Base-by-base conservation (phyloP, 495 filamentous ascomycete genomes). In the Talaromyces trachyspermus region DNA sequence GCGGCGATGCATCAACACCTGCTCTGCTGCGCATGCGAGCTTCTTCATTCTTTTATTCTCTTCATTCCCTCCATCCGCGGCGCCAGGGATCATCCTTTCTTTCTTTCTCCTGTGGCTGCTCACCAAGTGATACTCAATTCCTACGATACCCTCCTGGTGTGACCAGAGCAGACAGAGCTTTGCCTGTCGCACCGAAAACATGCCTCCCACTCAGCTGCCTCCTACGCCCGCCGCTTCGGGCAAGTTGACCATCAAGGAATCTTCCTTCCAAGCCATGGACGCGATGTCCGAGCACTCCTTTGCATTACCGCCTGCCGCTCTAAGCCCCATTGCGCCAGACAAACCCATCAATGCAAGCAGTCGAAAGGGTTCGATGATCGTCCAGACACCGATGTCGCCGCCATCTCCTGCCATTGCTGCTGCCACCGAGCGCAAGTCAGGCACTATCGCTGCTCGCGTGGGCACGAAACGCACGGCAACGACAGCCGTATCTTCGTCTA, bases 151-250 rank as follows among this genome's bases (percentile, higher is more conserved):
- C 32, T 18, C 39, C 10, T 32, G 10, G 29, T 9, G 14, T n/a
- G 10, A 32, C 14, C 10, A 10, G 10, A 32, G 29, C 29, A 32
- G 29, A 9, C 3, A 1, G 10, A 9, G 10, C 10, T 32, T 2
- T 14, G 36, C 17, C 36, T 39, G 36, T 39, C n/a, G n/a, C n/a
- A n/a, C 33, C 33, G 7, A 53, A 53, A 75, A 49, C 54, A 92
- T 94, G 86, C 83, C 85, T 69, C 83, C 76, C 40, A 69, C 78
- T 38, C 71, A 71, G 46, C 71, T 83, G 37, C 89, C 85, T 32
- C 89, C 88, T 33, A 95, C 90, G 5, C 91, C 91, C 20, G 81
- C 81, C 43, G 86, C 88, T 43, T 94, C 88, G 10, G 83, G 83
- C 30, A 89, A 94, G 57, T 82, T 95, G 55, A 75, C 77, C 25